Evolutionary conservation across 495 filamentous ascomycete genomes (phyloP).

Genomic region (Lasiosphaeria hispida): DNA sequence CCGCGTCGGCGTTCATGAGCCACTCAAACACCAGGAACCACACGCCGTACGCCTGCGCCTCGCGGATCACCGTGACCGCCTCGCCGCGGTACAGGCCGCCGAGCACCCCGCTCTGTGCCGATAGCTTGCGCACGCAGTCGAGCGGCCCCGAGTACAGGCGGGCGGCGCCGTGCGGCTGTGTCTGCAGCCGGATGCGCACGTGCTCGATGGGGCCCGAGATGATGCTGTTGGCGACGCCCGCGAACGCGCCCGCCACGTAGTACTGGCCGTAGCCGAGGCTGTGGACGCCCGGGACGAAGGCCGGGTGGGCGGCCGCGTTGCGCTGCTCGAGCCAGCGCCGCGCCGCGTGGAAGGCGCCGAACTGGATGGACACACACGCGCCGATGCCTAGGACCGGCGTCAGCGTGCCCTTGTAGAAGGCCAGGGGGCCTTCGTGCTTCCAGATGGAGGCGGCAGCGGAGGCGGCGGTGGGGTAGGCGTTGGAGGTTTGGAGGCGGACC

Average conservation of each 20-base stretch:
- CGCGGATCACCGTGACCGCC: conserved; percentile 79
- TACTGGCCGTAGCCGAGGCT: conserved; percentile 76
- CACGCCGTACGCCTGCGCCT: conserved; percentile 89
- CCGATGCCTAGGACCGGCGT: conserved; percentile 97
- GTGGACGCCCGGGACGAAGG: conserved; percentile 16
- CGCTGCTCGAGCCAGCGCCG: conserved; percentile 77
- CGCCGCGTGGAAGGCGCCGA: conserved; percentile 93
- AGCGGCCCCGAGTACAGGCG: conserved; percentile 80
- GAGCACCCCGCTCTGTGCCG: conserved; percentile 61
- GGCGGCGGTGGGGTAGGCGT: conserved; percentile 73
- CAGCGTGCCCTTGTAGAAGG: conserved; percentile 98
- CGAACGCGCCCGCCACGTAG: conserved; percentile 86
- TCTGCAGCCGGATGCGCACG: conserved; percentile 94
- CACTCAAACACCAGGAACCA: conserved; percentile 97
- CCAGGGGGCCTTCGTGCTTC: conserved; percentile 78
- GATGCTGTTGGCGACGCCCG: conserved; percentile 84
- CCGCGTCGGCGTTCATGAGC: conserved; percentile 86
- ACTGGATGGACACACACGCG: conserved; percentile 96
- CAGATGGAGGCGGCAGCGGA: conserved; percentile 80
- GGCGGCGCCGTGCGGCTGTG: conserved; percentile 80
- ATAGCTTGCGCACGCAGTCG: conserved; percentile 87
- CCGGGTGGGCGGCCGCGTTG: conserved; percentile 51
- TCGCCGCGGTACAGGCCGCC: conserved; percentile 82
- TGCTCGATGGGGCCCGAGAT: conserved; percentile 95
- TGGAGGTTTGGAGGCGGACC: conserved; percentile 89